phyloP scores from a whole-genome alignment of 2,329 filamentous ascomycete genomes.

The Diaporthe caulivora region DNA sequence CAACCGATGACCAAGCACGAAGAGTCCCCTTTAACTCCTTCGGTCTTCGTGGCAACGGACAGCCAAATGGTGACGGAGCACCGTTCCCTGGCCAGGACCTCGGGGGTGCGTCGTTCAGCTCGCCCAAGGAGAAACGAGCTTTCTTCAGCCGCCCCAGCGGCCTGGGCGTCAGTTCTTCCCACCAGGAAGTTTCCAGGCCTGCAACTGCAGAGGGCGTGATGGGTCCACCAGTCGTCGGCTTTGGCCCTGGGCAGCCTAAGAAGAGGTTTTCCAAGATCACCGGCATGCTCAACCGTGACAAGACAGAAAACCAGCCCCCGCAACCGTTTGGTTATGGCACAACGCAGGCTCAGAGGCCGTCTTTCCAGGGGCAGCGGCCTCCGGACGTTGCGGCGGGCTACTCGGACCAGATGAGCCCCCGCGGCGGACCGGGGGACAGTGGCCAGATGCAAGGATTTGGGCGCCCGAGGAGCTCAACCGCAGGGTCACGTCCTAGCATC shows the following conservation, averaged over 20 bases:
- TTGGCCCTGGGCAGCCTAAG: slow-evolving; percentile 48
- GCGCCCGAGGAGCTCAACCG: slow-evolving; percentile 42
- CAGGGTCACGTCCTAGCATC: slow-evolving; percentile 39
- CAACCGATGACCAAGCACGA: slow-evolving; percentile 54
- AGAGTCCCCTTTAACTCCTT: slow-evolving; percentile 57
- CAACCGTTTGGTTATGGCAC: slow-evolving; percentile 31
- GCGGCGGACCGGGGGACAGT: background rate
- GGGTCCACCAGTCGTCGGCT: slow-evolving; percentile 37
- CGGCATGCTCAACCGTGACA: slow-evolving; percentile 47
- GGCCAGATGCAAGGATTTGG: slow-evolving; percentile 27
- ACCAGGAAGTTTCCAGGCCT: slow-evolving; percentile 37
- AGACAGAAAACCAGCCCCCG: slow-evolving; percentile 31
- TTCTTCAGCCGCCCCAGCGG: slow-evolving; percentile 47
- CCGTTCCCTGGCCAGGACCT: slow-evolving; percentile 44
- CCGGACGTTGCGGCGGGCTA: background rate
- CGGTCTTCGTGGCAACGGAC: slow-evolving; percentile 45
- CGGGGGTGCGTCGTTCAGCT: slow-evolving; percentile 28
- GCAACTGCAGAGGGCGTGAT: slow-evolving; percentile 33
- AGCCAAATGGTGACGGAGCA: slow-evolving; percentile 41
- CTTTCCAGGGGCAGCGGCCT: slow-evolving; percentile 40
- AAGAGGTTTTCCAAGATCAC: slow-evolving; percentile 60
- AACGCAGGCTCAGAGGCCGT: slow-evolving; percentile 41
- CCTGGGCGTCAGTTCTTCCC: slow-evolving; percentile 27
- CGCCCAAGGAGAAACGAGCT: slow-evolving; percentile 43
- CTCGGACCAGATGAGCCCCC: slow-evolving; percentile 20